Conservation (phyloP, 164 flowering plant species). For the Saururus chinensis region DNA sequence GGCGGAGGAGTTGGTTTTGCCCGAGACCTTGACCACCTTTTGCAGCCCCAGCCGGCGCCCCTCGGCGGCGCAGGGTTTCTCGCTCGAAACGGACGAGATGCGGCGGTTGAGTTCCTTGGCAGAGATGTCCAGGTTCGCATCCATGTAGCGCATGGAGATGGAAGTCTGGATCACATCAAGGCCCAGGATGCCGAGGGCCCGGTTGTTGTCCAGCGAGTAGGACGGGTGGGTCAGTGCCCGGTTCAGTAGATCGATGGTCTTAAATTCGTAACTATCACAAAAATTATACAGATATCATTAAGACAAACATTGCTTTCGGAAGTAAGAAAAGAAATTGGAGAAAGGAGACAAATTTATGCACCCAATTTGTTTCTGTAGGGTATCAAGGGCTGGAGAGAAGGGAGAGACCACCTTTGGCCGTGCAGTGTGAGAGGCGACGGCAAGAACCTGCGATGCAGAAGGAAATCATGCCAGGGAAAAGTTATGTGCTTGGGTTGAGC, state of each 20-base stretch:
- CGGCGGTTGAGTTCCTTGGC: conserved; percentile 32
- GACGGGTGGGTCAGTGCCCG: conserved; percentile 79
- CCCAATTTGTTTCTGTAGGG: conserved; percentile 50
- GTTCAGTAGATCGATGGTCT: conserved; percentile 29
- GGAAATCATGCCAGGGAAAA: too few relatives aligned
- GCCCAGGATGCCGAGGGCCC: conserved; percentile 51
- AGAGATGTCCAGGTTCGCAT: conserved; percentile 36
- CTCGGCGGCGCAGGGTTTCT: conserved; percentile 41
- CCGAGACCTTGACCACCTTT: conserved; percentile 55
- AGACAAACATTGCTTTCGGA: background rate
- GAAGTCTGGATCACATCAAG: conserved; percentile 34
- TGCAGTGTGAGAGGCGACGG: background rate
- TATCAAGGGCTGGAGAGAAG: conserved; percentile 32
- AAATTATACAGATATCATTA: background rate
- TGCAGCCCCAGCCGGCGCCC: conserved; percentile 50
- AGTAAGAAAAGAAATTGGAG: background rate
- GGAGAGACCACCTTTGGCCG: conserved; percentile 12
- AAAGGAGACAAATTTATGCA: conserved; percentile 4
- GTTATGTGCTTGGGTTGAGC: background rate
- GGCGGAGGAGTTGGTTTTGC: conserved; percentile 36
- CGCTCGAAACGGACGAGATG: conserved; percentile 30
- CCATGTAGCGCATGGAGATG: conserved; percentile 26
- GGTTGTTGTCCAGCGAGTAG: conserved; percentile 65
- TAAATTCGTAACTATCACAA: conserved; percentile 40
- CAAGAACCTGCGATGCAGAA: background rate